Percentiles rank a stretch among this genome's conserved stretches.
phyloP scores from a whole-genome alignment of 805 yeast genomes.

The Metschnikowia anglica region DNA sequence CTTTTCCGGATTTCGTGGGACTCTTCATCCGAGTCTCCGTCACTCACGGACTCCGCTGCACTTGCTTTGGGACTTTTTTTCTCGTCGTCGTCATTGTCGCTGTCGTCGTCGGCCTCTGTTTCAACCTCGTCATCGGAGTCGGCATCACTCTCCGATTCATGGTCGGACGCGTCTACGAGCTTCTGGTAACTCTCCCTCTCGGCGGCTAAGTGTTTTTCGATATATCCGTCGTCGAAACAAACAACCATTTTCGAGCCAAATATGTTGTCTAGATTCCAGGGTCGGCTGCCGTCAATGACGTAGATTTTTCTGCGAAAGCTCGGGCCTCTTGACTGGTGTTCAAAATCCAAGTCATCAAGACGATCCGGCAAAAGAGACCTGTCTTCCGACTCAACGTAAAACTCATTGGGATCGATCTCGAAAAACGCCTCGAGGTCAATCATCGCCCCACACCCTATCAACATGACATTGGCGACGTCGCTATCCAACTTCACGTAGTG shows the following conservation, averaged over 20 bases:
- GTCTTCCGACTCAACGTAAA: slow-evolving; percentile 32
- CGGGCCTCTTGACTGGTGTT: slow-evolving; percentile 13
- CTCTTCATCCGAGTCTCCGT: slow-evolving; percentile 10
- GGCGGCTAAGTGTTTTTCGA: slow-evolving; percentile 54
- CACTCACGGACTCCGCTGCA: no score
- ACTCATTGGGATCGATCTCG: slow-evolving; percentile 58
- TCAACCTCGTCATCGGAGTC: slow-evolving; percentile 7
- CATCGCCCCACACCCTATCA: slow-evolving; percentile 93
- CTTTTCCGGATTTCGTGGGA: slow-evolving; percentile 5
- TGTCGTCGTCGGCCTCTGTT: slow-evolving; percentile 33
- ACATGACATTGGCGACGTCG: slow-evolving; percentile 71
- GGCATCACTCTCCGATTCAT: slow-evolving; percentile 28
- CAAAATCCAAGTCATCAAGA: slow-evolving; percentile 23
- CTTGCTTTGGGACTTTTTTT: no score
- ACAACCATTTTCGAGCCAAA: slow-evolving; percentile 76
- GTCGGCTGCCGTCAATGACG: slow-evolving; percentile 88
- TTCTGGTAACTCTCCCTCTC: slow-evolving; percentile 64
- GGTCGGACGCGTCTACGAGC: slow-evolving; percentile 33
- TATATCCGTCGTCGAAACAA: slow-evolving; percentile 85
- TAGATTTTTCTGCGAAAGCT: slow-evolving; percentile 59
- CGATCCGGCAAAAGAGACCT: slow-evolving; percentile 8
- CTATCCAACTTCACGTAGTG: slow-evolving; percentile 66
- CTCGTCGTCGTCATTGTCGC: slow-evolving; percentile 30
- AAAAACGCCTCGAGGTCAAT: slow-evolving; percentile 77
- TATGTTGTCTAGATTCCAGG: slow-evolving; percentile 93